Conservation (phyloP, 129 eudicot species). For the Helichrysum umbraculigerum region DNA sequence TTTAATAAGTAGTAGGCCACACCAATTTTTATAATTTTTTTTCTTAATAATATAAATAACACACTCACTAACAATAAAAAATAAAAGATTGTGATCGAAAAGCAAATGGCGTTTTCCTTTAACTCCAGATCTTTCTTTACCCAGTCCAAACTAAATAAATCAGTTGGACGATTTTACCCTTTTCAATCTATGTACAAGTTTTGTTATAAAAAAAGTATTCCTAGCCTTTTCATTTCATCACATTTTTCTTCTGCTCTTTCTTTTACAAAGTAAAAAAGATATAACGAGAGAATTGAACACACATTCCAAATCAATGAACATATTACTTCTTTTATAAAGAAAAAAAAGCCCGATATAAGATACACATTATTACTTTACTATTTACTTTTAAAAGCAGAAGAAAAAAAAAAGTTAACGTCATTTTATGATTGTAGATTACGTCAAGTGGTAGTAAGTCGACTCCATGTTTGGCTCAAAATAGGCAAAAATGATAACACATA, state of each 20-base stretch:
- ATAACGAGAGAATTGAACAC: not conserved
- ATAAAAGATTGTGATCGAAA: slow-evolving; percentile 9
- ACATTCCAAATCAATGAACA: not conserved
- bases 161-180: slow-evolving; percentile 1
- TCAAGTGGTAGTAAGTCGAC: no score
- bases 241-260: not conserved
- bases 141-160: not conserved
- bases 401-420: no score
- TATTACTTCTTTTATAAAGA: not conserved
- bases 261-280: not conserved
- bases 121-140: not conserved
- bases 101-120: slow-evolving; percentile 11
- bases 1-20: slow-evolving; percentile 36
- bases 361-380: no score
- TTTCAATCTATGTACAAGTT: not conserved
- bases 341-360: no score
- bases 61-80: not conserved
- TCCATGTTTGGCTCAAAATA: no score
- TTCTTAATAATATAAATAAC: not conserved
- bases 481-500: no score
- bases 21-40: no score
- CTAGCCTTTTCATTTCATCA: not conserved
- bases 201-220: not conserved
- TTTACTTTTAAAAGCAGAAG: no score
- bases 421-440: no score